Base-by-base conservation (phyloP, 2,329 filamentous ascomycete genomes). In the Aspergillus fructus region DNA sequence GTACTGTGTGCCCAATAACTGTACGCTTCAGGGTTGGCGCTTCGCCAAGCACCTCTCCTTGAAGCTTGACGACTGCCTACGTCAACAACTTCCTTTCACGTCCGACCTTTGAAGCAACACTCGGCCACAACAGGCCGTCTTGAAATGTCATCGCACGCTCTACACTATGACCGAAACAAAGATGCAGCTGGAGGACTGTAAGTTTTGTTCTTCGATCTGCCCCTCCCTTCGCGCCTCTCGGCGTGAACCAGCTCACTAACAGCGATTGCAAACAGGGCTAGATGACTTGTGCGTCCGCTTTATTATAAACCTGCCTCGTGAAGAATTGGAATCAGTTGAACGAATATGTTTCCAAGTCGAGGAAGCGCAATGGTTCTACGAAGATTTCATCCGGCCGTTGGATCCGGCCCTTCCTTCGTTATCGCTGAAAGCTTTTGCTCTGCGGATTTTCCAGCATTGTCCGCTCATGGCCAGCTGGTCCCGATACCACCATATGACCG, bases 341-440 rank as follows among this genome's bases (percentile, higher is more conserved):
- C 89, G 94, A 71, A 94, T 99, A 77, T 97, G 93, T 78, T 99
- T 99, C 75, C 93, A 97, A 78, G 90, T 99, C 66, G 94, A 99
- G 77, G 96, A 99, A 78, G 94, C 94, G 68, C 96, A 99, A 86
- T 99, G 94, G 94, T 99, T 96, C 78, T 99, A 99, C 85, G 94
- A 99, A 81, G 94, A 99, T 77, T 99, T 99, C 73, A 91, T 99
- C 73, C 90, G 94, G 48, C 93, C 93, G 40, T 81, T 94, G 62
- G 90, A 97, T 75, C 88, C 92, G 52, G 83, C 83, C 40, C 83
- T 99, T 11, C 94, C 94, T 4, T 92, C 89, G 55, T 89, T 97
- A 81, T 86, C 87, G 46, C 83, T 99, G 34, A 88, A 90, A 64
- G 87, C 83, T 51, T 99, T 99, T 76, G 93, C 90, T 67, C 81